Evolutionary conservation across 805 yeast genomes (phyloP).

Genomic region (Maudiozyma barnettii): DNA sequence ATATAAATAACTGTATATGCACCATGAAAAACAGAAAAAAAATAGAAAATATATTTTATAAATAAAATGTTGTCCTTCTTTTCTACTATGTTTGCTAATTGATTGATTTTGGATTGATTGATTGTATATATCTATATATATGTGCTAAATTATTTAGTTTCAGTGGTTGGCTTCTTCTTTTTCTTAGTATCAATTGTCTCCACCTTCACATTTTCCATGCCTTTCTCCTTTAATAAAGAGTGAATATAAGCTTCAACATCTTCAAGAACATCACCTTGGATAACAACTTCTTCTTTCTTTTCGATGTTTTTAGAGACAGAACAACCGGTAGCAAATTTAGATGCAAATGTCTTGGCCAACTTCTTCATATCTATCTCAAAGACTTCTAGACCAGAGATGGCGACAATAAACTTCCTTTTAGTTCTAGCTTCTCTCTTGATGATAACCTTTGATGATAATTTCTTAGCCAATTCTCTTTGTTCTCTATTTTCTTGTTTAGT

Average conservation of each 20-base stretch:
- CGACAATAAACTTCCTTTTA: conserved; percentile 76
- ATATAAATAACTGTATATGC: no score
- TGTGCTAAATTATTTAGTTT: conserved; percentile 1
- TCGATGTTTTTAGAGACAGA: conserved; percentile 84
- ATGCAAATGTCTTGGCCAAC: conserved; percentile 82
- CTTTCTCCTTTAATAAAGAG: conserved; percentile 67
- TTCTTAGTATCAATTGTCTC: conserved; percentile 78
- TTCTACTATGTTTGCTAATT: neutral
- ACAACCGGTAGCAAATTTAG: conserved; percentile 93
- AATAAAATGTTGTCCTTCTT: neutral
- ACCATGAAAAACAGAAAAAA: neutral
- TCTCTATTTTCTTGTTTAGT: conserved; percentile 77
- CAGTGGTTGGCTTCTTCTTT: conserved; percentile 36
- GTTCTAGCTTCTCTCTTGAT: conserved; percentile 86
- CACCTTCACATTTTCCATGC: conserved; percentile 76
- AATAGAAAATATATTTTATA: neutral
- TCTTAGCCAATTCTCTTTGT: conserved; percentile 73
- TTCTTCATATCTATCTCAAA: conserved; percentile 85
- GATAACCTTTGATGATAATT: conserved; percentile 67
- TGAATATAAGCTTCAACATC: conserved; percentile 74
- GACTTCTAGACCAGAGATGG: conserved; percentile 80
- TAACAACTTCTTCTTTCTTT: conserved; percentile 82
- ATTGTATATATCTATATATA: neutral
- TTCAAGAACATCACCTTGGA: conserved; percentile 93
- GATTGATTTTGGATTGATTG: neutral